Evolutionary conservation across 345 rosid species (phyloP), one percentile per base, ranked within the genome.

Genomic region (Rhodamnia rubescens): DNA sequence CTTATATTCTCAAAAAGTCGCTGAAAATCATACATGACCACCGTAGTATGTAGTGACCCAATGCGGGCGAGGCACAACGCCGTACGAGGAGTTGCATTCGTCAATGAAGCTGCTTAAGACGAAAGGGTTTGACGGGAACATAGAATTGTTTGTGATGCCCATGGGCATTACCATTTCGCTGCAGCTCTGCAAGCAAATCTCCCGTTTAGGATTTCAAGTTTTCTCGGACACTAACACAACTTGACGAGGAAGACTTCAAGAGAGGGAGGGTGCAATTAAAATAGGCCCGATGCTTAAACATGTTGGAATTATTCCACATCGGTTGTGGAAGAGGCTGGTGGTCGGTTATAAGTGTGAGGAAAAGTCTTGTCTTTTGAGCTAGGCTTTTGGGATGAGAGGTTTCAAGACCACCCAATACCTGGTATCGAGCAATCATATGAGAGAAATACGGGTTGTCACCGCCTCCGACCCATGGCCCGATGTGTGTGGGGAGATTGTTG

Each of bases 121-220:
- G 69, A 89, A 92, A 5, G 92, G 90, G 2, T 8, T 5, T 0
- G 87, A 24, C 56, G 81, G 90, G 78, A 93, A 90, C 93, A 93
- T 92, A 18, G 92, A 90, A 0, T 80, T 83, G 14, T 90, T 89
- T 16, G 86, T 89, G 4, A 32, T 40, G 21, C 89, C 94, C 16
- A 91, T 82, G 1, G 94, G 94, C 15, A 91, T 88, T 85, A 89
- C 94, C 92, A 93, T 88, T 87, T 93, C 95, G 61, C 94, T 93
- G 50, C 95, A 93, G n/a, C 32, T 88, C 95, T 90, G 58, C 1
- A 75, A 36, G 20, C 21, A 75, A 54, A 69, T 49, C 36, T 21
- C 52, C 20, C 16, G 64, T 27, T 64, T 27, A 85, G 57, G n/a
- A 4, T 0, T 15, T 4, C 4, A 27, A 61, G 40, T 61, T 61